Evolutionary conservation across 1,139 yeast species (phyloP), one percentile per base, ranked within the genome.

Genomic region (Pichia sp.): DNA sequence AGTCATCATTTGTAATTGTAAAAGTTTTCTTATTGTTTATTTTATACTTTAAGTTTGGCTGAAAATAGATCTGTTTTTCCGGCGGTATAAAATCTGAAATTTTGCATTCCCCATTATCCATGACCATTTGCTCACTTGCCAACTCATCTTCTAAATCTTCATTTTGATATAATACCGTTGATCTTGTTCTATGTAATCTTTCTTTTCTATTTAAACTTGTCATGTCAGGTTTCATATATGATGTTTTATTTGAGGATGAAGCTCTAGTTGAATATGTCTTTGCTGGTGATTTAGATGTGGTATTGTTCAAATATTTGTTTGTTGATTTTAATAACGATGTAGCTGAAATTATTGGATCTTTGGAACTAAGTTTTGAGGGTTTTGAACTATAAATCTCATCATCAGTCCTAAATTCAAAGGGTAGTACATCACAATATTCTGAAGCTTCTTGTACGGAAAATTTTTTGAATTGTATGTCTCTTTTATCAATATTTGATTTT

Each of bases 1-100:
- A 85, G 61, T 85, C 94, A 27, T 77, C 70, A 52, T 74, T 73
- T 1, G 77, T 70, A 5, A 85, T 73, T 7, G 75, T 72, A 53
- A 82, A 74, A 15, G 73, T 69, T 36, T 58, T 59, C 8, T 72
- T 73, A 53, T 77, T 78, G 15, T 63, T 58, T 53, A 84, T 79
- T 16, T 65, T 67, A 56, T 77, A 73, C 38, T 69, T 70, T 45
- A 84, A 64, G 9, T 74, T 69, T 0, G 89, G 89, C 11, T 67
- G 63, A 53, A 80, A 81, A 2, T 55, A 49, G 13, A 64, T 53
- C 44, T 65, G 69, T 2, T 62, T 56, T 3, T 48, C 51, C n/a
- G 48, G 52, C 1, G 61, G 55, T 13, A 64, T 51, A 40, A 54
- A 48, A 44, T 63, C 68, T 40, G 52, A 53, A 26, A 54, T 50